These are phyloP conservation scores for Kodamaea arcana DNA, from an alignment of 1,139 yeast genomes.

Conservation along the genomic window DNA sequence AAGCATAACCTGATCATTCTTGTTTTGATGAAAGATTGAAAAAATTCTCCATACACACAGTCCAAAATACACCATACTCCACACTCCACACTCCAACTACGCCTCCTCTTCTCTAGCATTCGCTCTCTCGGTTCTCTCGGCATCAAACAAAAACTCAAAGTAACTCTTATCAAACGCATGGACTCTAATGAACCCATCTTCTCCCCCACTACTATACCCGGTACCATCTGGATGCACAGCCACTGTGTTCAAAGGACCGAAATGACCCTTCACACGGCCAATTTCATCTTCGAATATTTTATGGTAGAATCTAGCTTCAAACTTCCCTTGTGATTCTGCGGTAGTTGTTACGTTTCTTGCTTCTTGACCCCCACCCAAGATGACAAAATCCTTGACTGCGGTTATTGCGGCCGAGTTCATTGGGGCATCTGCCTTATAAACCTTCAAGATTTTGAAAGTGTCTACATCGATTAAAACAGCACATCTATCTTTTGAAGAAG, in stretches of 20 bases:
- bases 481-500: slow-evolving; percentile 88
- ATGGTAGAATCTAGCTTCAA: slow-evolving; percentile 95
- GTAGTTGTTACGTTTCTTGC: slow-evolving; percentile 98
- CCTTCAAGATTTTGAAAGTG: slow-evolving; percentile 66
- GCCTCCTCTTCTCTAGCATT: slow-evolving; percentile 41
- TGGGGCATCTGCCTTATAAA: slow-evolving; percentile 85
- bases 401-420: slow-evolving; percentile 95
- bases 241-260: slow-evolving; percentile 94
- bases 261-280: slow-evolving; percentile 97
- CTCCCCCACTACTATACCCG: slow-evolving; percentile 94
- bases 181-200: slow-evolving; percentile 94
- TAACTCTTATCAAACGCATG: slow-evolving; percentile 91
- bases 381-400: slow-evolving; percentile 84
- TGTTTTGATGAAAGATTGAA: too few relatives aligned
- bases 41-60: too few relatives aligned
- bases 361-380: slow-evolving; percentile 99
- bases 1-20: too few relatives aligned
- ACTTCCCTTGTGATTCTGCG: slow-evolving; percentile 89
- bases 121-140: slow-evolving; percentile 68
- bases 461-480: slow-evolving; percentile 81
- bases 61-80: too few relatives aligned
- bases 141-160: slow-evolving; percentile 85
- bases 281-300: slow-evolving; percentile 92
- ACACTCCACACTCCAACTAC: too few relatives aligned
- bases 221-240: slow-evolving; percentile 95